Percentiles rank a stretch among this genome's conserved stretches.
phyloP scores from a whole-genome alignment of 2,329 filamentous ascomycete species.

The Botrytis medusae region DNA sequence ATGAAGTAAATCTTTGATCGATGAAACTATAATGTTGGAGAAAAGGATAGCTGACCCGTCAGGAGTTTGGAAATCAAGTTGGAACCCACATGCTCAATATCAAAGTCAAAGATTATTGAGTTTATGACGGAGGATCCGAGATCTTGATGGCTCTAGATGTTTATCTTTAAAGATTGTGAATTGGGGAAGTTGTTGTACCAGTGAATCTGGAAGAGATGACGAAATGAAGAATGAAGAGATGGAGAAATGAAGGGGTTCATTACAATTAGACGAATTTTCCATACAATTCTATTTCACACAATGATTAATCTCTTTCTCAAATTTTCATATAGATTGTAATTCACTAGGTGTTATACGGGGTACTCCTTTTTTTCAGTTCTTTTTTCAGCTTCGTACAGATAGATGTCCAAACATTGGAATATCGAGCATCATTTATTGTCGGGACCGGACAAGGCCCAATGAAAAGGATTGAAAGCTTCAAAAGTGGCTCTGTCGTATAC shows the following conservation, averaged over 20 bases:
- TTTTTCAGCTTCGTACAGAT: not conserved
- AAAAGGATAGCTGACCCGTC: not conserved
- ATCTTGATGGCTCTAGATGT: not conserved
- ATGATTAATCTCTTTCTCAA: not conserved
- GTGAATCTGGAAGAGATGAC: not conserved
- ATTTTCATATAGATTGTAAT: not conserved
- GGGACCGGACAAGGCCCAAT: not conserved
- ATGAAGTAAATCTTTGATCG: not conserved
- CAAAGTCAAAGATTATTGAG: not conserved
- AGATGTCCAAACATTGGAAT: not conserved
- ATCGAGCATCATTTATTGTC: not conserved
- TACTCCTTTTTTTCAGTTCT: not conserved
- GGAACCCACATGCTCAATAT: not conserved
- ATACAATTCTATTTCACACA: not conserved
- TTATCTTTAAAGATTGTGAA: not conserved
- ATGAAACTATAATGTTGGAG: conserved; percentile 5
- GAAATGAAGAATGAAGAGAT: not conserved
- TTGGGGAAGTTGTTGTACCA: not conserved
- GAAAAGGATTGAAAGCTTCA: not conserved
- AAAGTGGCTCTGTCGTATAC: not conserved
- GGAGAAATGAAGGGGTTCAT: not conserved
- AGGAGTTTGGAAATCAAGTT: not conserved
- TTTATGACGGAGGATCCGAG: not conserved
- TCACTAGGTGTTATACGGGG: not conserved
- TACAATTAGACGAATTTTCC: not conserved